phyloP scores from a whole-genome alignment of 306 rosid genomes.

The Crotalaria pallida region DNA sequence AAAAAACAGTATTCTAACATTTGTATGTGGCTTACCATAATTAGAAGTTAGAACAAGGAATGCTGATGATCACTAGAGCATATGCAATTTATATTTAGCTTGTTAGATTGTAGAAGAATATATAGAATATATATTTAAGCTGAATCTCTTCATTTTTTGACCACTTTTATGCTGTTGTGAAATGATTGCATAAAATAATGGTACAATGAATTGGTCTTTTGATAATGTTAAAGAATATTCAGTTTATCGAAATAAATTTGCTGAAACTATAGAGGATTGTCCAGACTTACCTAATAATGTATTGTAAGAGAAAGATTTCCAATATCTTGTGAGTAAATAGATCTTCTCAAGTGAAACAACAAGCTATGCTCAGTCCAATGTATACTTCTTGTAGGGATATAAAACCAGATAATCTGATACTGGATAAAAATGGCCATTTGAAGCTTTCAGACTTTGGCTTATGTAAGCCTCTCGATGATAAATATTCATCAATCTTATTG shows the following conservation, averaged over 20 bases:
- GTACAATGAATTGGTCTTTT: background rate
- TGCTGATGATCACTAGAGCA: background rate
- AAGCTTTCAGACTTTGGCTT: conserved; percentile 99
- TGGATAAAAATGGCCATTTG: conserved; percentile 91
- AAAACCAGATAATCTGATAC: conserved; percentile 95
- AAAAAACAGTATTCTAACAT: background rate
- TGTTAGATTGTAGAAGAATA: conserved; percentile 7
- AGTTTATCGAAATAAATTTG: background rate
- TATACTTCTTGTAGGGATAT: conserved; percentile 76
- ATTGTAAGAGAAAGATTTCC: background rate
- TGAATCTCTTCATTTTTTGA: background rate
- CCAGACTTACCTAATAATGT: background rate
- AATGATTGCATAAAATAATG: conserved; percentile 10
- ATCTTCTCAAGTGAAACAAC: background rate
- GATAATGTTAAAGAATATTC: background rate
- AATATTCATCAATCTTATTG: conserved; percentile 79
- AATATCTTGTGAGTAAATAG: conserved; percentile 2
- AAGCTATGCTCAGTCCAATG: conserved; percentile 19
- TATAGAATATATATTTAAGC: background rate
- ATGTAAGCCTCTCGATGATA: conserved; percentile 96
- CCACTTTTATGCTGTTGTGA: conserved; percentile 1
- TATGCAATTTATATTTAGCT: conserved; percentile 15
- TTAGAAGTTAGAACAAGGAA: background rate
- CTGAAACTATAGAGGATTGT: background rate
- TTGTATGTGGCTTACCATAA: background rate